phyloP scores from a whole-genome alignment of 345 rosid species.

The Linum lewisii region DNA sequence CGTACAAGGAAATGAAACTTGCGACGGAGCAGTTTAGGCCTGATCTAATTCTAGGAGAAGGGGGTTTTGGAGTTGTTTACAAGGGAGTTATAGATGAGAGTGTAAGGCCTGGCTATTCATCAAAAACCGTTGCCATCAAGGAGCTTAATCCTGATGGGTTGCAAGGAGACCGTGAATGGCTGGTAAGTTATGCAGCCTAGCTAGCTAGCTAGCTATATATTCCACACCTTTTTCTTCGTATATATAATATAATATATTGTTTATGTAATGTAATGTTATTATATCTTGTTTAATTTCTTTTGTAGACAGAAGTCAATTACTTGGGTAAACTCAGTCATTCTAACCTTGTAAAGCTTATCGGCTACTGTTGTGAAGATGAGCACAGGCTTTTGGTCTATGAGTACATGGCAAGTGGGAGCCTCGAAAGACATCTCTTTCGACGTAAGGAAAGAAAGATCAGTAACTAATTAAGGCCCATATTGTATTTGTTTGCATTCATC shows the following conservation, averaged over 20 bases:
- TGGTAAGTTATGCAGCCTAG: no score
- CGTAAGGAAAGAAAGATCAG: no score
- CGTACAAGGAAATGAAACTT: slow-evolving; percentile 68
- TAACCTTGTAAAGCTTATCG: slow-evolving; percentile 97
- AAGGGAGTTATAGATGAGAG: slow-evolving; percentile 69
- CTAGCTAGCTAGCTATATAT: no score
- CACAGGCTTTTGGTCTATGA: slow-evolving; percentile 87
- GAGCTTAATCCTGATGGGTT: slow-evolving; percentile 86
- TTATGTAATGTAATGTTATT: no score
- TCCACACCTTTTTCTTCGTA: background rate
- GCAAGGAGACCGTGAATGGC: slow-evolving; percentile 99
- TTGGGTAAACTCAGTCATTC: slow-evolving; percentile 85
- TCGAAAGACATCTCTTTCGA: slow-evolving; percentile 92
- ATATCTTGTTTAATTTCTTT: slow-evolving; percentile 11
- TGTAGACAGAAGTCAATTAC: slow-evolving; percentile 91
- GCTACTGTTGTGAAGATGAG: slow-evolving; percentile 96
- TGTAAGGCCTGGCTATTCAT: slow-evolving; percentile 49
- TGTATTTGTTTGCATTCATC: no score
- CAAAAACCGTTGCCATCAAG: slow-evolving; percentile 64
- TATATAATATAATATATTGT: no score
- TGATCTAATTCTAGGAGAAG: slow-evolving; percentile 81
- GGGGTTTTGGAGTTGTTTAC: slow-evolving; percentile 92
- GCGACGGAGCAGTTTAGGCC: slow-evolving; percentile 80
- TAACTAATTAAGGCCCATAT: no score
- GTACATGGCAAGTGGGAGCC: slow-evolving; percentile 88